Percentiles rank a stretch among this genome's conserved stretches.
phyloP scores from a whole-genome alignment of 2,329 filamentous ascomycete genomes.

The Cladosporium sp. region DNA sequence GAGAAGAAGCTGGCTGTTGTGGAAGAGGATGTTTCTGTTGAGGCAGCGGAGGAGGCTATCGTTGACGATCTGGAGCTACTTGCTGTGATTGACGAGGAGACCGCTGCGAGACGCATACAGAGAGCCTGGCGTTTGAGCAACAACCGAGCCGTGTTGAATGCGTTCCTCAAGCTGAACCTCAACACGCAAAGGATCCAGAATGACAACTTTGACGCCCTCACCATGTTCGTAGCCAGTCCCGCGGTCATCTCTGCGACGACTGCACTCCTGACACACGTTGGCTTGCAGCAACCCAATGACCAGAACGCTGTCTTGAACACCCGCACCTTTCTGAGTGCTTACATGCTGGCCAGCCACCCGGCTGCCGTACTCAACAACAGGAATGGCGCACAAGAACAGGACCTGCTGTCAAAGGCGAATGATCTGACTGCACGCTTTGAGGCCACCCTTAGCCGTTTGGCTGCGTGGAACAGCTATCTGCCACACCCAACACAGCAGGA shows the following conservation, averaged over 20 bases:
- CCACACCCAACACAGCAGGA: conserved; percentile 63
- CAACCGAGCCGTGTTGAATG: conserved; percentile 61
- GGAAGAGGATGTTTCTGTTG: conserved; percentile 45
- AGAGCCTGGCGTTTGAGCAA: conserved; percentile 65
- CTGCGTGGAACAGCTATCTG: conserved; percentile 65
- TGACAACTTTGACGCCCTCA: conserved; percentile 73
- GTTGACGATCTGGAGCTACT: conserved; percentile 33
- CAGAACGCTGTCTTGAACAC: conserved; percentile 66
- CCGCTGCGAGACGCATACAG: conserved; percentile 67
- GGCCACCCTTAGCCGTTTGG: conserved; percentile 66
- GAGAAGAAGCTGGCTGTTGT: conserved; percentile 54
- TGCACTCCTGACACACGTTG: conserved; percentile 67
- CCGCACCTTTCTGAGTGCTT: conserved; percentile 76
- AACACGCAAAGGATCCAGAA: conserved; percentile 69
- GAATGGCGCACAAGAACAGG: conserved; percentile 68
- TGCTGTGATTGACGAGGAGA: conserved; percentile 55
- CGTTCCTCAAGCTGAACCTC: conserved; percentile 66
- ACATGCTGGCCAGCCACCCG: conserved; percentile 76
- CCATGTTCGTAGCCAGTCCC: conserved; percentile 65
- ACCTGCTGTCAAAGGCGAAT: conserved; percentile 74
- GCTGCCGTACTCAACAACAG: conserved; percentile 75
- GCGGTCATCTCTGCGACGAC: conserved; percentile 66
- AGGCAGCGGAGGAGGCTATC: conserved; percentile 48
- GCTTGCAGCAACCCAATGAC: conserved; percentile 59
- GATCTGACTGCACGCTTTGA: conserved; percentile 79